Evolutionary conservation across 345 rosid species (phyloP).

Genomic region (Eucalyptus brandiana): DNA sequence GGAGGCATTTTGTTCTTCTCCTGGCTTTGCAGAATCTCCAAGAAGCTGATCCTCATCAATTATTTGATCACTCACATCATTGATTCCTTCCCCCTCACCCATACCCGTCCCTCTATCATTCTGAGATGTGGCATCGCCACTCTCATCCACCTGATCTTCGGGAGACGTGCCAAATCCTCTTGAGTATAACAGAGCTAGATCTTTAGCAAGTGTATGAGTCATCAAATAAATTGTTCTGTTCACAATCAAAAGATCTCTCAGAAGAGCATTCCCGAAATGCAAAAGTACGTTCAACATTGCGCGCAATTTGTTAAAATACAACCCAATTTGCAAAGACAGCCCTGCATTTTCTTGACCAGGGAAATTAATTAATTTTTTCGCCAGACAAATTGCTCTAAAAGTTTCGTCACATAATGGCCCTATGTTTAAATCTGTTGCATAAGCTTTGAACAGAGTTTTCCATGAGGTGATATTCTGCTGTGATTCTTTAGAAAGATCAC

Average conservation of each 20-base stretch:
- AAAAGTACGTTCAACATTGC: constrained; percentile 37
- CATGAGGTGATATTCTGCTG: constrained; percentile 41
- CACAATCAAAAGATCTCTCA: constrained; percentile 54
- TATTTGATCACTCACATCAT: constrained; percentile 88
- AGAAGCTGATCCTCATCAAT: constrained; percentile 81
- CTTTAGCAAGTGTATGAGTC: constrained; percentile 69
- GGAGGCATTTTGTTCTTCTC: constrained; percentile 48
- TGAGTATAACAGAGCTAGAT: constrained; percentile 57
- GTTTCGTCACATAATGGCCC: constrained; percentile 34
- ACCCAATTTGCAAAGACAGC: constrained; percentile 25
- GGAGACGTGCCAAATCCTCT: constrained; percentile 65
- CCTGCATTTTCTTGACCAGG: constrained; percentile 6
- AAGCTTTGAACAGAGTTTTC: constrained; percentile 45
- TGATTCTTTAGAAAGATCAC: constrained; percentile 20
- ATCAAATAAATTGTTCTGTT: constrained; percentile 51
- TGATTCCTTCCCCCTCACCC: constrained; percentile 83
- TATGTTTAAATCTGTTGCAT: constrained; percentile 27
- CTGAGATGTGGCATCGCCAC: constrained; percentile 23
- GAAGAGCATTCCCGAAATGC: constrained; percentile 45
- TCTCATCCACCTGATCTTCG: constrained; percentile 52
- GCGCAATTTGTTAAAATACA: constrained; percentile 35
- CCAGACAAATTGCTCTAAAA: constrained; percentile 27
- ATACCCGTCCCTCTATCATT: constrained; percentile 78
- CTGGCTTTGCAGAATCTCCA: constrained; percentile 58
- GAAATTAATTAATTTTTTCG: constrained; percentile 33